phyloP scores from a whole-genome alignment of 2,329 filamentous ascomycete species.

The Apiospora saccharicola region DNA sequence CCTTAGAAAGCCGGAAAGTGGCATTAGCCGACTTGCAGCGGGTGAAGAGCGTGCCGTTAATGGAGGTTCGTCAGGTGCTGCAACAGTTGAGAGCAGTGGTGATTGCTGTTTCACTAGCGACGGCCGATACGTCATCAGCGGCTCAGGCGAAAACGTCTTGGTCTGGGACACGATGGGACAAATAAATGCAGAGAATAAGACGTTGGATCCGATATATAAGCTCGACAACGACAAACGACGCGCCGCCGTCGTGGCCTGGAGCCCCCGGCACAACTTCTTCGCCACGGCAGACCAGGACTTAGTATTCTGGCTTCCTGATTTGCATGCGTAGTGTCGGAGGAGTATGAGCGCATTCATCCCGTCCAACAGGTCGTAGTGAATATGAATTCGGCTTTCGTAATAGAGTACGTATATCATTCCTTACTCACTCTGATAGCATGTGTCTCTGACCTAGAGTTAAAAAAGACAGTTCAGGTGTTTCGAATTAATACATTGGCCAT shows the following conservation, averaged over 20 bases:
- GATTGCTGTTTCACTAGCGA: constrained; percentile 92
- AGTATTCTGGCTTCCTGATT: constrained; percentile 79
- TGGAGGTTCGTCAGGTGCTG: constrained; percentile 53
- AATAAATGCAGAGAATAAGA: constrained; percentile 58
- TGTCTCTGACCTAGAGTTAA: too few species aligned
- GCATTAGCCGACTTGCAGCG: constrained; percentile 57
- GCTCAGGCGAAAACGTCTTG: constrained; percentile 75
- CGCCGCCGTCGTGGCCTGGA: constrained; percentile 82
- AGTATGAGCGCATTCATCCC: too few species aligned
- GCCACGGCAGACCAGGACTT: constrained; percentile 88
- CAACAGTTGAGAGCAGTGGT: constrained; percentile 65
- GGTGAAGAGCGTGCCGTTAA: constrained; percentile 56
- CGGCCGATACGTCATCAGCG: constrained; percentile 86
- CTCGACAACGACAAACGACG: constrained; percentile 69
- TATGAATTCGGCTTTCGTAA: too few species aligned
- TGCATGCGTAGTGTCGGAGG: constrained; percentile 47
- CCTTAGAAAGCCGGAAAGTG: constrained; percentile 65
- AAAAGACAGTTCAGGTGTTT: neutral
- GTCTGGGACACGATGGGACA: constrained; percentile 83
- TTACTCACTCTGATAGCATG: too few species aligned
- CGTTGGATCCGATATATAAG: constrained; percentile 68
- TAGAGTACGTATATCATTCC: too few species aligned
- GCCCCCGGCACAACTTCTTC: constrained; percentile 90
- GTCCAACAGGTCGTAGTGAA: neutral
- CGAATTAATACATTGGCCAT: neutral